Base-by-base conservation (phyloP, 2,329 filamentous ascomycete species). In the Penicillium thymicola region DNA sequence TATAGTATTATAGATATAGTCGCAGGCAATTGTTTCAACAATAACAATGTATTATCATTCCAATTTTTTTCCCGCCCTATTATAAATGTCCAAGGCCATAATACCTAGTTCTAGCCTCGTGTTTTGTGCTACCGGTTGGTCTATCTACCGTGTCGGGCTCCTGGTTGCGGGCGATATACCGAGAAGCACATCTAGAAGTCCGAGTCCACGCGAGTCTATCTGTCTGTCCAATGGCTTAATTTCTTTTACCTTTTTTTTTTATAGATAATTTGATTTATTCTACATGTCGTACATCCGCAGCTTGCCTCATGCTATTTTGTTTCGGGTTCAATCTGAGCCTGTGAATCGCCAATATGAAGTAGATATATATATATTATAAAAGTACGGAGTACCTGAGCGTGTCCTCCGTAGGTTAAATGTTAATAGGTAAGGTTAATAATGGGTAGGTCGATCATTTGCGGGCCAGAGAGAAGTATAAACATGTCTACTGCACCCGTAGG, bases 71-170 rank as follows among this genome's bases (percentile, higher is more conserved):
- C 21, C 13, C 34, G 25, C 7, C 27, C 28, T 13, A 21, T 51
- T 34, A 23, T 21, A 13, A 43, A 44, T 27, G 7, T 0, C 10
- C 10, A 23, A 18, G 16, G 7, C 43, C 28, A 30, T 32, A n/a
- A 10, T 42, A 43, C 41, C 28, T n/a, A 43, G 16, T 45, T 55
- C 40, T 16, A 34, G 54, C 50, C 51, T 44, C 55, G 51, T 58
- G 55, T 55, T 51, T 50, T 46, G 55, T 58, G 27, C 36, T 32
- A 58, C 55, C 28, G 25, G 27, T 8, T 41, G 27, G 30, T 53
- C 37, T 54, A 54, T 48, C 38, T 43, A 57, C 43, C 43, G 43
- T 57, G 50, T 44, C 50, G 43, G 50, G 54, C 43, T 38, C 5
- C 37, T 43, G 11, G 44, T 48, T 41, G 51, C 13, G 18, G 21